Conservation (phyloP, 768 basidiomycete species). For the Boletus reticulatus region DNA sequence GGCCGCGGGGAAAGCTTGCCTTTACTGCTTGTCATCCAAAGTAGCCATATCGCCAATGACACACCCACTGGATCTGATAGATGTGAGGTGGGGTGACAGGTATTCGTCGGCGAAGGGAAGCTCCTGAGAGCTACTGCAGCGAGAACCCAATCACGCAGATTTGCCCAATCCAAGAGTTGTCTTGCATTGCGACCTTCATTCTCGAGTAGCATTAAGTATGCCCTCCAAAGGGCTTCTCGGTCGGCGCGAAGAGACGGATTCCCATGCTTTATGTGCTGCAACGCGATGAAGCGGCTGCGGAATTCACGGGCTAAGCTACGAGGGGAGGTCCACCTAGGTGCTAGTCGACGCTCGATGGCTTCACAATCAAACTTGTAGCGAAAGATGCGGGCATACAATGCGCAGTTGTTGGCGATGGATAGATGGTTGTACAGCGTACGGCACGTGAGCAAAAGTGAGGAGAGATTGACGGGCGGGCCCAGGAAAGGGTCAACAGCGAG, state of each 20-base stretch:
- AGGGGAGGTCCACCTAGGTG: slow-evolving; percentile 36
- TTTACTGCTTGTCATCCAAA: slow-evolving; percentile 45
- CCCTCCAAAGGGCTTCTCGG: slow-evolving; percentile 50
- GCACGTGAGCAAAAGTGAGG: slow-evolving; percentile 39
- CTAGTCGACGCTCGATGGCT: slow-evolving; percentile 41
- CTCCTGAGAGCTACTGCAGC: slow-evolving; percentile 14
- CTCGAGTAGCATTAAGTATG: slow-evolving; percentile 53
- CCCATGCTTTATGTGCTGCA: slow-evolving; percentile 41
- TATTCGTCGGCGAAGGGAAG: background rate
- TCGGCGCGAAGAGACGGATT: slow-evolving; percentile 14
- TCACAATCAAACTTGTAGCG: slow-evolving; percentile 42
- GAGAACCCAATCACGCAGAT: slow-evolving; percentile 28
- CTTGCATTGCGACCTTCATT: slow-evolving; percentile 46
- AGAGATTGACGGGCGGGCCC: slow-evolving; percentile 44
- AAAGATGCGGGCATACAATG: slow-evolving; percentile 45
- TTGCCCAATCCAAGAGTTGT: slow-evolving; percentile 44
- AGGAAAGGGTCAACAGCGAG: slow-evolving; percentile 35
- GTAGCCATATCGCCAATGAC: slow-evolving; percentile 43
- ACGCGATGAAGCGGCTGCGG: slow-evolving; percentile 38
- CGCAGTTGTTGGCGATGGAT: slow-evolving; percentile 34
- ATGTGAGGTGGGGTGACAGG: slow-evolving; percentile 17
- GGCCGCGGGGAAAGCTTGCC: slow-evolving; percentile 27
- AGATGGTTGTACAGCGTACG: slow-evolving; percentile 36
- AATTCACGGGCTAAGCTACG: slow-evolving; percentile 43
- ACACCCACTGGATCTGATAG: slow-evolving; percentile 33